These are phyloP conservation scores for Paramarasmius palmivorus DNA, from an alignment of 1,284 basidiomycete genomes.

Conservation along the genomic window DNA sequence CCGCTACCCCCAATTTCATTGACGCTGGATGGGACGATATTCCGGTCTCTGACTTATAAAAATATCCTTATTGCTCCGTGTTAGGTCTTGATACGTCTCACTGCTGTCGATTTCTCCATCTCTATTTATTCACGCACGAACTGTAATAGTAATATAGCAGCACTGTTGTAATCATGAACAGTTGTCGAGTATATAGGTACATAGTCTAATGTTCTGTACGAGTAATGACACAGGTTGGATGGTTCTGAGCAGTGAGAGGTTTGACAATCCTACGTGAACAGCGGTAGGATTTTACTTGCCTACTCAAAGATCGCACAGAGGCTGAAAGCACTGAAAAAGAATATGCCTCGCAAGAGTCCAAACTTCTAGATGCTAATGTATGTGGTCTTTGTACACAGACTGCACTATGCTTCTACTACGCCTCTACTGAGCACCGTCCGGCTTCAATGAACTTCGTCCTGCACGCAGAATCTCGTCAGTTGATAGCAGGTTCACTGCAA, in stretches of 20 bases:
- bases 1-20: constrained; percentile 47
- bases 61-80: constrained; percentile 14
- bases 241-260: too few species aligned
- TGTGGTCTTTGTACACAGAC: too few species aligned
- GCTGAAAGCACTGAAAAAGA: too few species aligned
- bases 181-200: neutral
- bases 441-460: constrained; percentile 86
- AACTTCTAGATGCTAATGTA: too few species aligned
- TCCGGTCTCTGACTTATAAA: constrained; percentile 7
- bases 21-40: constrained; percentile 56
- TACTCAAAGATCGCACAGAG: too few species aligned
- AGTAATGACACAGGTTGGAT: neutral
- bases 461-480: constrained; percentile 96
- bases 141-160: constrained; percentile 3
- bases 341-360: too few species aligned
- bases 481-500: constrained; percentile 93
- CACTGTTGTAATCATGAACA: neutral
- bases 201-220: neutral
- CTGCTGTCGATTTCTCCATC: neutral
- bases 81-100: neutral
- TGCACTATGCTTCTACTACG: neutral
- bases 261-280: too few species aligned
- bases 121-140: neutral
- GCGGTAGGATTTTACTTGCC: too few species aligned
- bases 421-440: constrained; percentile 66